phyloP scores from a whole-genome alignment of 2,329 filamentous ascomycete species.

The Acephala macrosclerotiorum region DNA sequence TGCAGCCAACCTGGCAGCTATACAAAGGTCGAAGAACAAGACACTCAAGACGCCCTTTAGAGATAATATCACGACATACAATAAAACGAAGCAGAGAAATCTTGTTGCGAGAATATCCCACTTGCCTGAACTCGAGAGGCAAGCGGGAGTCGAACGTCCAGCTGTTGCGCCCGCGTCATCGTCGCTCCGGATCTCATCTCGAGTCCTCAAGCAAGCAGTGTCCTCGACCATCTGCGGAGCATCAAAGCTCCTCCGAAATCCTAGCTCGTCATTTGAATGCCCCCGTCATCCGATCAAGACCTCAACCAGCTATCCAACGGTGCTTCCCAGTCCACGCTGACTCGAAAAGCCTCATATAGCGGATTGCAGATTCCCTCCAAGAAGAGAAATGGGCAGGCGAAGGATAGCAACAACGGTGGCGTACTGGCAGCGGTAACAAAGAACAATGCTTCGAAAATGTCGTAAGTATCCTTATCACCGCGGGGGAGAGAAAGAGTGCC shows the following conservation, averaged over 20 bases:
- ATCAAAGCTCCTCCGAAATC: constrained; percentile 9
- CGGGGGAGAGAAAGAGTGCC: not conserved
- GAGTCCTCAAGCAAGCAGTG: constrained; percentile 11
- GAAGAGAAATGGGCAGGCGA: constrained; percentile 41
- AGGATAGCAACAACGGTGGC: constrained; percentile 38
- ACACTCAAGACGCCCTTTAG: not conserved
- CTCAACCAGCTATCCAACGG: constrained; percentile 33
- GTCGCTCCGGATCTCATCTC: not conserved
- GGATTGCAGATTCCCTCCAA: constrained; percentile 41
- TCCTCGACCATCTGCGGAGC: constrained; percentile 18
- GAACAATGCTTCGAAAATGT: constrained; percentile 39
- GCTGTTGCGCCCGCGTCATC: constrained; percentile 22
- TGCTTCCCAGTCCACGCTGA: constrained; percentile 35
- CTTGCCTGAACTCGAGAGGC: constrained; percentile 29
- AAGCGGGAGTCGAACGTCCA: constrained; percentile 24
- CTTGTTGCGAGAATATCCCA: constrained; percentile 4
- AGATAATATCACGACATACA: not conserved
- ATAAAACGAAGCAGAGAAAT: not conserved
- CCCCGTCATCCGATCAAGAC: constrained; percentile 46
- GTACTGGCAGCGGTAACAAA: constrained; percentile 44
- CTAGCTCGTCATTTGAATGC: constrained; percentile 45
- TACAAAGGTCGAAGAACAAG: constrained; percentile 7
- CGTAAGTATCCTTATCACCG: constrained; percentile 35
- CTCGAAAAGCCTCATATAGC: constrained; percentile 36
- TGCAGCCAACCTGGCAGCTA: constrained; percentile 2